Percentiles rank a stretch among this genome's conserved stretches.
phyloP scores from a whole-genome alignment of 2,329 filamentous ascomycete genomes.

The Penicillium glabrum region DNA sequence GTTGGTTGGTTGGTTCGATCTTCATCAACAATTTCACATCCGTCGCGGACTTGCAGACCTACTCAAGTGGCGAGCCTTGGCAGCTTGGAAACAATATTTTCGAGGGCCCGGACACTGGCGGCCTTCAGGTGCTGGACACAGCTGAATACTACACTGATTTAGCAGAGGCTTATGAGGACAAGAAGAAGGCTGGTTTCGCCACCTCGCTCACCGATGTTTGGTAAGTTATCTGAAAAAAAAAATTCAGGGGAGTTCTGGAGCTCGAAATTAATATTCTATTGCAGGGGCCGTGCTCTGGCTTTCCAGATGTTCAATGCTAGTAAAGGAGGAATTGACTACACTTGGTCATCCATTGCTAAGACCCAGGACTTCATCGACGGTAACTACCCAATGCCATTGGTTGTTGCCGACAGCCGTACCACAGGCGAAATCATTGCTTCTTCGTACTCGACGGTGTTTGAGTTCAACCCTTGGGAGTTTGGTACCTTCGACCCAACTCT shows the following conservation, averaged over 20 bases:
- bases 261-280: slow-evolving; percentile 5
- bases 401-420: slow-evolving; percentile 68
- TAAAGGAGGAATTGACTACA: slow-evolving; percentile 72
- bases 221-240: slow-evolving; percentile 32
- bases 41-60: slow-evolving; percentile 46
- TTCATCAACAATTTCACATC: slow-evolving; percentile 77
- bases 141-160: slow-evolving; percentile 65
- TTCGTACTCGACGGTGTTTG: slow-evolving; percentile 72
- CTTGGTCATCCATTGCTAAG: slow-evolving; percentile 75
- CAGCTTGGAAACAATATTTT: slow-evolving; percentile 50
- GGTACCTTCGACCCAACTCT: slow-evolving; percentile 73
- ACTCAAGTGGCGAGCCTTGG: slow-evolving; percentile 24
- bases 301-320: slow-evolving; percentile 80
- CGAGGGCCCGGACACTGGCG: slow-evolving; percentile 30
- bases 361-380: slow-evolving; percentile 63
- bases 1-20: slow-evolving; percentile 82
- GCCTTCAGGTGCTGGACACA: slow-evolving; percentile 48
- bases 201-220: slow-evolving; percentile 84
- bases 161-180: slow-evolving; percentile 57
- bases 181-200: slow-evolving; percentile 64
- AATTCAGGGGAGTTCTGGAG: background rate
- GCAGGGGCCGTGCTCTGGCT: slow-evolving; percentile 70
- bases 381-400: slow-evolving; percentile 68
- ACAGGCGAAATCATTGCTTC: slow-evolving; percentile 63
- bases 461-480: slow-evolving; percentile 78